Percentiles rank a stretch among this genome's conserved stretches.
These are phyloP conservation scores for Neurospora sp. DNA, from an alignment of 495 filamentous ascomycete genomes.

Conservation along the genomic window DNA sequence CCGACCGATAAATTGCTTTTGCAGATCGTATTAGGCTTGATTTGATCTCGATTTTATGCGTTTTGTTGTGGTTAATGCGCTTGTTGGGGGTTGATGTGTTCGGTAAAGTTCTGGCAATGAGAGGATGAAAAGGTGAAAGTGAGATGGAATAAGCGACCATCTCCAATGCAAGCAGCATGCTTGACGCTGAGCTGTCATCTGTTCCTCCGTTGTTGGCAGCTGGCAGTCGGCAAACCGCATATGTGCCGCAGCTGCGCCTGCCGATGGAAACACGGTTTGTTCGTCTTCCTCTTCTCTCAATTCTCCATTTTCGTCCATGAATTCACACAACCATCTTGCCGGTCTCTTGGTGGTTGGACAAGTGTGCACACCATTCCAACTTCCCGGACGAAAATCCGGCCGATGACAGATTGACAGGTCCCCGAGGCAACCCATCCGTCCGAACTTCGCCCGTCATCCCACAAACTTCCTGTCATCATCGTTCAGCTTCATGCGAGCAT, in stretches of 20 bases:
- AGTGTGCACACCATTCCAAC: background rate
- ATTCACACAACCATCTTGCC: background rate
- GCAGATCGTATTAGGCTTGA: background rate
- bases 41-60: background rate
- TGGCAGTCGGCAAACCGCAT: background rate
- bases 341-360: background rate
- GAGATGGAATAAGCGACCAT: background rate
- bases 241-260: background rate
- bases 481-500: background rate
- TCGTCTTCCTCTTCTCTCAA: background rate
- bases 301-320: background rate
- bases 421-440: background rate
- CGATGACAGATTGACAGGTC: background rate
- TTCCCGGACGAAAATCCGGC: background rate
- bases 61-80: background rate
- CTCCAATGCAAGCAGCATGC: background rate
- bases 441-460: background rate
- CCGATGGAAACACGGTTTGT: background rate
- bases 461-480: background rate
- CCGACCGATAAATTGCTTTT: background rate
- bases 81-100: background rate
- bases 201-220: background rate
- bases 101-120: background rate
- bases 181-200: background rate
- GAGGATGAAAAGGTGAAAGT: background rate